Percentiles rank a stretch among this genome's conserved stretches.
These are phyloP conservation scores for Chalaropsis ovoidea DNA, from an alignment of 2,329 filamentous ascomycete species.

Conservation along the genomic window DNA sequence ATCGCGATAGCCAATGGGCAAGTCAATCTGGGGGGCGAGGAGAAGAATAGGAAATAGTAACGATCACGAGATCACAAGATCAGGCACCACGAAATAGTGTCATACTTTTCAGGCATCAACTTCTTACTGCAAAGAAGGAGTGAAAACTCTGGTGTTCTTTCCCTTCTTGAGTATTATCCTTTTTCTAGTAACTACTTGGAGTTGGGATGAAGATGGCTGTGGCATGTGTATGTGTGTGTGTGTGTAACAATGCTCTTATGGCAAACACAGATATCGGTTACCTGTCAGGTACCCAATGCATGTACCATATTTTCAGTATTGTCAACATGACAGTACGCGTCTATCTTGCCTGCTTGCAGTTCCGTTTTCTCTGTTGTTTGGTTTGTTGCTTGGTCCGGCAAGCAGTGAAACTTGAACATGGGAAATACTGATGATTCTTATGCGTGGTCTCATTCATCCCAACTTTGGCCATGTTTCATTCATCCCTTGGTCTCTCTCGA, in stretches of 20 bases:
- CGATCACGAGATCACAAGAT: background rate
- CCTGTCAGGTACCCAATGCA: background rate
- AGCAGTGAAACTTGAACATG: too few relatives aligned
- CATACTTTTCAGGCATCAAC: background rate
- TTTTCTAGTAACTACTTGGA: background rate
- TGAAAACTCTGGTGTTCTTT: background rate
- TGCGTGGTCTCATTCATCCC: too few relatives aligned
- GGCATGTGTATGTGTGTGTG: background rate
- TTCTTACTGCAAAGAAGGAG: background rate
- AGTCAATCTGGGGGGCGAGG: background rate
- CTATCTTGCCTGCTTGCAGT: too few relatives aligned
- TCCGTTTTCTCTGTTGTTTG: too few relatives aligned
- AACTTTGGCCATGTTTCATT: too few relatives aligned
- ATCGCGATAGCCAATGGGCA: too few relatives aligned
- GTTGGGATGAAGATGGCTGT: background rate
- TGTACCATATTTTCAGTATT: background rate
- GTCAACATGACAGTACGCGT: too few relatives aligned
- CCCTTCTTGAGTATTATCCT: background rate
- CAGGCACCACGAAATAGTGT: background rate
- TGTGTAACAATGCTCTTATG: background rate
- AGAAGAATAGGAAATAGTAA: background rate
- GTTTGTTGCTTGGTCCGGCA: too few relatives aligned
- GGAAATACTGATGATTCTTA: too few relatives aligned
- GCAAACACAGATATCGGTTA: background rate
- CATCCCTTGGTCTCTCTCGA: too few relatives aligned